phyloP scores from a whole-genome alignment of 176 grass and related monocot genomes.

The Phyllostachys edulis region DNA sequence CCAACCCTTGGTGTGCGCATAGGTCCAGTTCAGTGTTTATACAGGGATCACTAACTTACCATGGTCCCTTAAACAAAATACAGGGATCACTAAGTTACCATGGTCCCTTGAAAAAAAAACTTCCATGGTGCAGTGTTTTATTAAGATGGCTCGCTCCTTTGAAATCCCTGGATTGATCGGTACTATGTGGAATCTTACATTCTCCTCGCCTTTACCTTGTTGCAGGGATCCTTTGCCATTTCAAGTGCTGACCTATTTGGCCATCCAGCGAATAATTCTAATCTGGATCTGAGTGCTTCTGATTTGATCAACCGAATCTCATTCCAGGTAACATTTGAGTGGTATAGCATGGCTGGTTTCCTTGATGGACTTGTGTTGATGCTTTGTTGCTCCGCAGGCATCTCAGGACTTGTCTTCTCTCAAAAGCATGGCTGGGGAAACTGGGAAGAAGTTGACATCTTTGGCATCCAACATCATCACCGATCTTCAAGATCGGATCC shows the following conservation, averaged over 20 bases:
- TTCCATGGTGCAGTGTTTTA: not conserved
- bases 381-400: conserved; percentile 47
- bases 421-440: conserved; percentile 92
- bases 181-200: not conserved
- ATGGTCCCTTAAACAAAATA: not conserved
- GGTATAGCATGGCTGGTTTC: conserved; percentile 2
- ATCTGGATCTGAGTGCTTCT: conserved; percentile 60
- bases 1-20: not conserved
- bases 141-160: not conserved
- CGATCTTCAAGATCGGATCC: conserved; percentile 83
- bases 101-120: not conserved
- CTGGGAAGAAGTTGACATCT: conserved; percentile 79
- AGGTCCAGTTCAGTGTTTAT: not conserved
- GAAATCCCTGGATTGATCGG: not conserved
- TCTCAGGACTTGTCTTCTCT: conserved; percentile 89
- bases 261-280: conserved; percentile 38
- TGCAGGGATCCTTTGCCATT: conserved; percentile 81
- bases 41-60: not conserved
- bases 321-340: conserved; percentile 63
- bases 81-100: not conserved
- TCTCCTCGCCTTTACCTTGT: not conserved
- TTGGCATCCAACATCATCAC: conserved; percentile 83
- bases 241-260: conserved; percentile 97
- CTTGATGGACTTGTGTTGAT: conserved; percentile 7
- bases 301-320: conserved; percentile 86